Base-by-base conservation (phyloP, 2,329 filamentous ascomycete species). In the Neonectria magnoliae region DNA sequence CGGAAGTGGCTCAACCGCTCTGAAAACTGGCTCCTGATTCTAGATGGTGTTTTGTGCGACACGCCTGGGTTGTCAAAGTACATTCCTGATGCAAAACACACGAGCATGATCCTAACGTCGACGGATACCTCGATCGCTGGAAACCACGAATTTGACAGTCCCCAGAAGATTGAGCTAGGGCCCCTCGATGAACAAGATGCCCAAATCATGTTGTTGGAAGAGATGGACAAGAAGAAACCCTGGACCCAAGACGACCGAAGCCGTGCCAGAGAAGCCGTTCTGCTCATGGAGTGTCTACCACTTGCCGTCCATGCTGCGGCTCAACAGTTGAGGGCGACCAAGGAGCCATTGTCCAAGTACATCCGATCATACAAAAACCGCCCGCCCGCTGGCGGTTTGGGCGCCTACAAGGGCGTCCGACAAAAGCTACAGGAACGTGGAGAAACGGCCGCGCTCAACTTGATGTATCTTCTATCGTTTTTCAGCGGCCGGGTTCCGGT, bases 381-480 rank as follows among this genome's bases (percentile, higher is more conserved):
- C 8, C 70, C 71, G 14, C 69, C 64, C 10, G 58, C 68, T 6
- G 69, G 71, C 7, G 63, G 69, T 2, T 45, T 73, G 3, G 69
- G 65, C 4, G 71, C 70, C 16, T 73, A 73, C 51, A 73, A 73
- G 10, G 65, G 67, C 47, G 71, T 73, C 16, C 57, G 62, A 7
- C 64, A 68, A 27, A 73, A 70, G 52, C 42, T 73, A 2, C 52
- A 71, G 38, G 66, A 71, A 31, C 70, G 71, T 13, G 70, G 70
- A 3, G 71, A 73, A 56, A 73, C 55, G 8, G 66, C 66, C 7
- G 70, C 70, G 16, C 69, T 73, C 20, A 73, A 73, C 27, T 36
- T 73, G 38, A 69, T 73, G 65, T 73, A 73, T 56, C 60, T 73
- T 13, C 36, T 73, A 16, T 70, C 68, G 1, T 72, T 73, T 38